Percentiles rank a stretch among this genome's conserved stretches.
phyloP scores from a whole-genome alignment of 441 rosid species.

The Populus hybrid region DNA sequence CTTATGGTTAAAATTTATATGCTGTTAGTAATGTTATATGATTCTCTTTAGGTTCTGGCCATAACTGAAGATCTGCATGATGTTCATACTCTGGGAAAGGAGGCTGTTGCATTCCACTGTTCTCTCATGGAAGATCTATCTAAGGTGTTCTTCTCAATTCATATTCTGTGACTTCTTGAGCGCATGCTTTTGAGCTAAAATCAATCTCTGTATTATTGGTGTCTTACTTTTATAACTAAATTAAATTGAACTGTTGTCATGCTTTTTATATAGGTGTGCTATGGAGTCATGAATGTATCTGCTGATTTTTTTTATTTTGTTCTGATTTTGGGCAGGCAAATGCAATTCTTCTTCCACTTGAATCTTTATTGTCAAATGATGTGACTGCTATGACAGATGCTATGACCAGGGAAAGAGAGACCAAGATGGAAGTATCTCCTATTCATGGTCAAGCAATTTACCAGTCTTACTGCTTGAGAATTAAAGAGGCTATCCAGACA shows the following conservation, averaged over 20 bases:
- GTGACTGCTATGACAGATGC: slow-evolving; percentile 90
- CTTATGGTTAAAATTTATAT: background rate
- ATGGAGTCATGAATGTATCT: slow-evolving; percentile 14
- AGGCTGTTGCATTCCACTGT: slow-evolving; percentile 68
- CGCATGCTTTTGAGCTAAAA: slow-evolving; percentile 4
- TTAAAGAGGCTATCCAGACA: slow-evolving; percentile 75
- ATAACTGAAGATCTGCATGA: slow-evolving; percentile 92
- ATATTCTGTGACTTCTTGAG: slow-evolving; percentile 13
- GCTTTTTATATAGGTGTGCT: slow-evolving; percentile 9
- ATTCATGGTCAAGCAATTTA: slow-evolving; percentile 95
- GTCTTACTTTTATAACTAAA: background rate
- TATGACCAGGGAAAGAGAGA: slow-evolving; percentile 69
- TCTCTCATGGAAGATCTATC: slow-evolving; percentile 81
- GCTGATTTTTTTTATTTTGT: slow-evolving; percentile 20
- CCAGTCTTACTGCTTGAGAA: slow-evolving; percentile 73
- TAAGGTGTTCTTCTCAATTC: slow-evolving; percentile 51
- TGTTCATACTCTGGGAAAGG: slow-evolving; percentile 86
- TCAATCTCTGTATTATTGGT: slow-evolving; percentile 3
- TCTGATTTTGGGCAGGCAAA: slow-evolving; percentile 55
- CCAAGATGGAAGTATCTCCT: slow-evolving; percentile 75
- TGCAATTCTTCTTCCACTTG: slow-evolving; percentile 79
- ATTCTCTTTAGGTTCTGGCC: slow-evolving; percentile 70
- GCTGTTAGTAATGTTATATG: slow-evolving; percentile 21
- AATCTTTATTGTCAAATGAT: slow-evolving; percentile 77
- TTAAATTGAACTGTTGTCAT: slow-evolving; percentile 1